Base-by-base conservation (phyloP, 2,329 filamentous ascomycete species). In the Penicillium sp. region DNA sequence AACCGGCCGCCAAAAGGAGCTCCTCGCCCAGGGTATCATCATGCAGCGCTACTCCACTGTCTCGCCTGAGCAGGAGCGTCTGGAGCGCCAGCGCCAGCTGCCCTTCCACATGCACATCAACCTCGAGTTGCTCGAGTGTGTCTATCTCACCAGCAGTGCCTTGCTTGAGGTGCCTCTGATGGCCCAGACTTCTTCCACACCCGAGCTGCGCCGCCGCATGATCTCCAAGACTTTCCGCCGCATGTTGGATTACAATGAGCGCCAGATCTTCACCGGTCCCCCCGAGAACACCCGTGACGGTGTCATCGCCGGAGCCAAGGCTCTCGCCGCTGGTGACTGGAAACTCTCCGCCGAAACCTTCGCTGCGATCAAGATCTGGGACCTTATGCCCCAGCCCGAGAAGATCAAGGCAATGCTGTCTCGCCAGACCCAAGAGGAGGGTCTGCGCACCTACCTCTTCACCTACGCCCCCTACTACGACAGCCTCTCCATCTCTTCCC, bases 61-160 rank as follows among this genome's bases (percentile, higher is more conserved):
- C 54, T 93, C 91, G 30, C 93, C 93, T 14, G 93, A 99, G 75
- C 93, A 99, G 75, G 93, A 99, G 77, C 88, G 92, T 59, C 81
- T 97, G 33, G 93, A 99, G 78, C 89, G 93, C 70, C 92, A 97
- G 76, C 86, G 93, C 64, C 93, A 99, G 76, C 82, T 99, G 60
- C 93, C 93, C 31, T 99, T 99, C 85, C 93, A 99, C 79, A 96
- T 99, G 90, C 93, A 99, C 81, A 99, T 99, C 80, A 99, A 99
- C 79, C 82, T 99, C 44, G 93, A 99, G 73, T 83, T 99, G 47
- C 82, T 99, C 33, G 93, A 99, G 77, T 97, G 93, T 67, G 92
- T 97, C 55, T 99, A 99, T 77, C 82, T 99, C 52, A 97, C 93
- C 42, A 97, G 92, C 79, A 96, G 90, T 75, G 99, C 99, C 93